These are phyloP conservation scores for Cladosporium sp. DNA, from an alignment of 2,329 filamentous ascomycete genomes.

Conservation along the genomic window DNA sequence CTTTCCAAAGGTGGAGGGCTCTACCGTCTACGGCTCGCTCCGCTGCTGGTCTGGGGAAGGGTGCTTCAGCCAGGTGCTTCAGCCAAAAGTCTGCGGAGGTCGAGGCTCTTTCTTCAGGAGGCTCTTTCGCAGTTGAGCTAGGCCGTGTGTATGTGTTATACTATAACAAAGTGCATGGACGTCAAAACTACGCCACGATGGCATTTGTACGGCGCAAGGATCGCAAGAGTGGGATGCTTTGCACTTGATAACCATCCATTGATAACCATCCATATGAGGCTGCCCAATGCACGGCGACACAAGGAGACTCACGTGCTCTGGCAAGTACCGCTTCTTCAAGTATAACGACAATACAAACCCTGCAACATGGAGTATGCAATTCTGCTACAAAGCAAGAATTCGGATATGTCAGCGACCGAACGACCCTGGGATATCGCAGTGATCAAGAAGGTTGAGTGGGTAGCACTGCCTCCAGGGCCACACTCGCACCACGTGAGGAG, in stretches of 20 bases:
- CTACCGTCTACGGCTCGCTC: slow-evolving; percentile 3
- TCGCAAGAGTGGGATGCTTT: neutral
- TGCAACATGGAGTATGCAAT: neutral
- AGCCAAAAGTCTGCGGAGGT: neutral
- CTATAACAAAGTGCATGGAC: neutral
- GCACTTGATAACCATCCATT: neutral
- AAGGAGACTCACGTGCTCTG: neutral
- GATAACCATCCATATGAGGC: no score
- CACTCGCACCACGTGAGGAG: neutral
- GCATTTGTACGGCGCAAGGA: neutral
- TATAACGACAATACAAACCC: neutral
- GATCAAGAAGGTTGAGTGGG: neutral
- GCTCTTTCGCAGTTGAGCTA: neutral
- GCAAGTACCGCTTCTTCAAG: neutral
- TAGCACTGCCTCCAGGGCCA: neutral
- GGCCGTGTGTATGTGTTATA: neutral
- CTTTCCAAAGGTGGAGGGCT: slow-evolving; percentile 3
- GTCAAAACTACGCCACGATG: neutral
- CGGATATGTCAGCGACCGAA: neutral
- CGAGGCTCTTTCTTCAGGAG: slow-evolving; percentile 6
- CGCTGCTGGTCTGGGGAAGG: neutral
- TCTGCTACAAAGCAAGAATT: neutral
- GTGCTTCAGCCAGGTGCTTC: neutral
- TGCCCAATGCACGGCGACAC: neutral
- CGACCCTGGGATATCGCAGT: neutral